Base-by-base conservation (phyloP, 73 alveolate species). In the Uronychia setigera region DNA sequence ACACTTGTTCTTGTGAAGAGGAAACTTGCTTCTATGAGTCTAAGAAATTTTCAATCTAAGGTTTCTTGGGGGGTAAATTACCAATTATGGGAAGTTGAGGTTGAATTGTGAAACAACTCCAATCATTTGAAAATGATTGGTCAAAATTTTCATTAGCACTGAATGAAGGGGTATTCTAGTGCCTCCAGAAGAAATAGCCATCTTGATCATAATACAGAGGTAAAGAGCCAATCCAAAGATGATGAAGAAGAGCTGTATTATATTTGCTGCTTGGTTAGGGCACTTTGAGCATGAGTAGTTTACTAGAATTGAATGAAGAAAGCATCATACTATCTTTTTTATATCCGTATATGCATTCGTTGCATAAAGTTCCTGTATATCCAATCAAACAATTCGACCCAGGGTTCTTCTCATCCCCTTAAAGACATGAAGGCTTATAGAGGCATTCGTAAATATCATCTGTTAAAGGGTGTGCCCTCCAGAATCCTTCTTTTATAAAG, bases 41-140 rank as follows among this genome's bases (percentile, higher is more conserved):
- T 35, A 76, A 32, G 26, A 85, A 0, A 0, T 58, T 13, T 0
- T 78, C n/a, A 0, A 89, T 85, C 46, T 74, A 85, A 26, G n/a
- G 11, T 29, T 46, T 46, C 5, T 46, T n/a, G n/a, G 67, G 19
- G n/a, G n/a, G 5, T 46, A 46, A 19, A 5, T 46, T 19, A 46
- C 67, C 67, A 46, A 46, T 11, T 5, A 46, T 5, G 95, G 93
- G 91, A 94, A 90, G 13, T 84, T 75, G 57, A 78, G 77, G 33
- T 90, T 87, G 29, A 90, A 57, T n/a, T 60, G 33, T 0, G 92
- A 75, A 26, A 91, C 67, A 14, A 90, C 27, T 0, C 83, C 87
- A 29, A 90, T 31, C 19, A 90, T 32, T 57, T 90, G 91, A 27
- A 85, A 80, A 74, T 90, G 91, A 80, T 90, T 90, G 31, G 84